Conservation (phyloP, 768 basidiomycete genomes). For the Tulasnella sp. region DNA sequence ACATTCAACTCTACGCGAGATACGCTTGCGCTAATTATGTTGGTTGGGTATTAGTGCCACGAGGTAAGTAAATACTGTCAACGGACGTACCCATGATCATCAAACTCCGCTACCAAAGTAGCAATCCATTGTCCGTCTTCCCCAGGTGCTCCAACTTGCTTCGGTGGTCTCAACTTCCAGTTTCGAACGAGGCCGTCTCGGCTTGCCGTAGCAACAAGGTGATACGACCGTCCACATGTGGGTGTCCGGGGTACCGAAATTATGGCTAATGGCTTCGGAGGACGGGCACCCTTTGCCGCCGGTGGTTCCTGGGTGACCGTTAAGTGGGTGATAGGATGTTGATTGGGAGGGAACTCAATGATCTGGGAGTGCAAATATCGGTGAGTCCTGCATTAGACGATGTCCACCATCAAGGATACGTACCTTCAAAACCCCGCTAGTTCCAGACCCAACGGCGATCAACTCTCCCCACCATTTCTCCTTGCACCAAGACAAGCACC, state of each 20-base stretch:
- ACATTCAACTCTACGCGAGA: constrained; percentile 93
- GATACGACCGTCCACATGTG: constrained; percentile 86
- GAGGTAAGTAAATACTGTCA: neutral
- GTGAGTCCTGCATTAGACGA: neutral
- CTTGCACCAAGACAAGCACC: constrained; percentile 93
- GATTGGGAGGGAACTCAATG: constrained; percentile 62
- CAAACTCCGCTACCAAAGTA: constrained; percentile 73
- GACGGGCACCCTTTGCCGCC: constrained; percentile 23
- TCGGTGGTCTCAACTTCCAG: constrained; percentile 68
- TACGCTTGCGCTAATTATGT: constrained; percentile 51
- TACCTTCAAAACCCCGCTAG: constrained; percentile 70
- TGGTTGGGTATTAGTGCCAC: neutral
- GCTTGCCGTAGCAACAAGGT: constrained; percentile 84
- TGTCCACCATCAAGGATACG: constrained; percentile 21
- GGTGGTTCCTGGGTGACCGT: constrained; percentile 44
- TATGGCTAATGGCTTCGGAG: constrained; percentile 49
- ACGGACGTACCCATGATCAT: constrained; percentile 62
- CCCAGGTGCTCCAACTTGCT: constrained; percentile 38
- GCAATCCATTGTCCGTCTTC: constrained; percentile 55
- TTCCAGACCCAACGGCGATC: constrained; percentile 68
- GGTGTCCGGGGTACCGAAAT: constrained; percentile 90
- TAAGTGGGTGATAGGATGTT: constrained; percentile 57
- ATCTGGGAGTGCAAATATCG: constrained; percentile 41
- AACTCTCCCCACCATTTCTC: constrained; percentile 93
- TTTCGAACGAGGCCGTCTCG: constrained; percentile 85